Evolutionary conservation across 257 asterid genomes (phyloP), one percentile per base, ranked within the genome.

Genomic region (Jacaranda mimosifolia): DNA sequence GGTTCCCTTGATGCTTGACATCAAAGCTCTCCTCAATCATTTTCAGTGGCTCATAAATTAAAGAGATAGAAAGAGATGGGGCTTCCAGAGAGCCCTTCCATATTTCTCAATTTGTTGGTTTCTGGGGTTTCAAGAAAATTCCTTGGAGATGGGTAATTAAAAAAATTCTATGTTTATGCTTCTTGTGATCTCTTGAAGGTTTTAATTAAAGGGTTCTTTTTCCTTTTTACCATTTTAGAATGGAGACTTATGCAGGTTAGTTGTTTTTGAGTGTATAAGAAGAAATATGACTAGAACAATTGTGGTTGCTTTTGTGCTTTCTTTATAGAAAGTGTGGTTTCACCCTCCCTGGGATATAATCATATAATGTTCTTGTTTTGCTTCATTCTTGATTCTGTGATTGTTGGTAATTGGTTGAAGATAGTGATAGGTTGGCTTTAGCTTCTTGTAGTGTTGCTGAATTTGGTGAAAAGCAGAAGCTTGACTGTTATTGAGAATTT

Each of bases 1-100:
- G 92, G 94, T 90, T 89, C 91, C 98, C 94, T 84, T 86, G 83
- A 88, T 94, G 94, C 97, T 89, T 87, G 97, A 81, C 97, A 92
- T 84, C 91, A 63, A 88, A 86, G 94, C 86, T 58, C 87, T 82
- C 79, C 77, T 83, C 91, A 82, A 91, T 93, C 91, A 91, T 88
- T 86, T 80, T 83, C 87, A 73, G 2, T 36, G 67, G 75, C 83
- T 82, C 82, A 45, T 85, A 75, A 81, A 77, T 86, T 63, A 70
- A 77, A 63, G 82, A 71, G 70, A 74, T 46, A 69, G 51, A 80
- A 19, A 68, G 56, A 69, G 48, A 73, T 43, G 43, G 75, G 68
- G 72, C 14, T 78, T 79, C 52, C 64, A 26, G 53, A 66, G 17
- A 70, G 70, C 75, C 45, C 79, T 84, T 88, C 72, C 88, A 81